Percentiles rank a stretch among this genome's conserved stretches.
These are phyloP conservation scores for Adansonia grandidieri DNA, from an alignment of 441 rosid species.

Conservation along the genomic window DNA sequence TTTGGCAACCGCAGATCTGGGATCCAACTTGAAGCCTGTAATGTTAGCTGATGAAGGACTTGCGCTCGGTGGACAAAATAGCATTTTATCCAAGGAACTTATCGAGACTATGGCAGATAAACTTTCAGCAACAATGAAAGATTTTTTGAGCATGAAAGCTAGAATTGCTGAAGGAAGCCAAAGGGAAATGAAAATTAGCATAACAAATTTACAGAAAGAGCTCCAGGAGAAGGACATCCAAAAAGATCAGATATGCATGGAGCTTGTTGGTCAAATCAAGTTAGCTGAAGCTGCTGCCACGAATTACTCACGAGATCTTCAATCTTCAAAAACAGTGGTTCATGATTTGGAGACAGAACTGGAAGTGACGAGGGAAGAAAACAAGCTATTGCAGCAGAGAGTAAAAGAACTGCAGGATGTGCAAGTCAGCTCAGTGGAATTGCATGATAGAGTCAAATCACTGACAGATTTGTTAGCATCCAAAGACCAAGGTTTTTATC, in stretches of 20 bases:
- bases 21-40: conserved; percentile 40
- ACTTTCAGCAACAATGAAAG: conserved; percentile 56
- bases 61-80: conserved; percentile 35
- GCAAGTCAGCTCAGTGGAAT: conserved; percentile 52
- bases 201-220: conserved; percentile 82
- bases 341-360: conserved; percentile 68
- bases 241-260: conserved; percentile 79
- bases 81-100: conserved; percentile 59
- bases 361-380: conserved; percentile 52
- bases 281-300: conserved; percentile 84
- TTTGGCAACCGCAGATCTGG: conserved; percentile 35
- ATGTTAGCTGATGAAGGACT: conserved; percentile 34
- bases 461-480: conserved; percentile 65
- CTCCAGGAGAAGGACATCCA: conserved; percentile 94
- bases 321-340: conserved; percentile 57
- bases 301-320: conserved; percentile 65
- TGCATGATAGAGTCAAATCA: conserved; percentile 61
- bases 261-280: conserved; percentile 91
- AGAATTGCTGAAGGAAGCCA: conserved; percentile 54
- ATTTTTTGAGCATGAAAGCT: conserved; percentile 52
- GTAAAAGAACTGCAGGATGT: conserved; percentile 68
- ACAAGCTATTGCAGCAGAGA: conserved; percentile 57
- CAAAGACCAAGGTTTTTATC: conserved; percentile 85
- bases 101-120: conserved; percentile 61
- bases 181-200: conserved; percentile 75